Conservation (phyloP, 208 protist species). For the Acanthamoeba lenticulata region DNA sequence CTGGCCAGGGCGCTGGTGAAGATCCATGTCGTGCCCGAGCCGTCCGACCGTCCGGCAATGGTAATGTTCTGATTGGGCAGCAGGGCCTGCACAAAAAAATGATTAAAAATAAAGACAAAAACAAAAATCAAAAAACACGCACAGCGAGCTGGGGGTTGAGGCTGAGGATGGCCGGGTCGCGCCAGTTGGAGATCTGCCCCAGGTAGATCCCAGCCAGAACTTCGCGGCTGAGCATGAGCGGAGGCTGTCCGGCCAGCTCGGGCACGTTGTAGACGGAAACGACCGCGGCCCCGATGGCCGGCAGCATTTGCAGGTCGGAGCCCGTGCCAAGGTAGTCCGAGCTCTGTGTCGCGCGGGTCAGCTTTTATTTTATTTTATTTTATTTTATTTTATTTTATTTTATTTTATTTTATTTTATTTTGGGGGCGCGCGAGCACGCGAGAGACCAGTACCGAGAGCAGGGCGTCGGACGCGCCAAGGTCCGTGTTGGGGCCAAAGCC, state of each 20-base stretch:
- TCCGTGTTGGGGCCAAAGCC: not conserved
- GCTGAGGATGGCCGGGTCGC: not conserved
- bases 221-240: not conserved
- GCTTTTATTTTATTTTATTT: not conserved
- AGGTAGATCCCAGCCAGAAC: slow-evolving; percentile 3
- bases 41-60: not conserved
- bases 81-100: not conserved
- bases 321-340: not conserved
- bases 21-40: slow-evolving; percentile 8
- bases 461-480: not conserved
- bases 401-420: too few species aligned
- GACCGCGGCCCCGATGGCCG: not conserved
- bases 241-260: not conserved
- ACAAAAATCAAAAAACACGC: not conserved
- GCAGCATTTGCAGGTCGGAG: not conserved
- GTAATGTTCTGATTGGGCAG: not conserved
- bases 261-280: slow-evolving; percentile 2
- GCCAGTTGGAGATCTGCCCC: not conserved
- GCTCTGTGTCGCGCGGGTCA: not conserved
- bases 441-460: not conserved
- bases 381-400: too few species aligned
- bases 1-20: not conserved
- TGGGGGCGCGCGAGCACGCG: too few species aligned
- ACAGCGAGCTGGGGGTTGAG: not conserved
- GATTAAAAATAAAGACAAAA: not conserved